Evolutionary conservation across 1,139 yeast species (phyloP).

Genomic region (Candida buenavistaensis): DNA sequence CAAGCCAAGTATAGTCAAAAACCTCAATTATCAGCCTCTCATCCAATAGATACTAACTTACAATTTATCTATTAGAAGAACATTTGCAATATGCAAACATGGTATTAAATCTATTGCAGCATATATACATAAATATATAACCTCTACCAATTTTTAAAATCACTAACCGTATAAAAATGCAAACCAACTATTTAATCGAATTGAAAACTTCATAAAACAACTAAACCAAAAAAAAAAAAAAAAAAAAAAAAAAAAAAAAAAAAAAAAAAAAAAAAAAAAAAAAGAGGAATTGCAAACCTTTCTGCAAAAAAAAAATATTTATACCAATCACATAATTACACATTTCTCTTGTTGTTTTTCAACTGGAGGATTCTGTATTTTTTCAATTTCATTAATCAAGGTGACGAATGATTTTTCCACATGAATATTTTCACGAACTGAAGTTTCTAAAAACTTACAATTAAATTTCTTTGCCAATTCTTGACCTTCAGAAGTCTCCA

Average conservation of each 20-base stretch:
- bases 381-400: slow-evolving; percentile 72
- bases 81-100: too few species aligned
- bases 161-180: neutral
- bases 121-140: neutral
- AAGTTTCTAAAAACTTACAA: slow-evolving; percentile 76
- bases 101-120: neutral
- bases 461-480: slow-evolving; percentile 60
- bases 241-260: neutral
- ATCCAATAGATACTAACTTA: slow-evolving; percentile 79
- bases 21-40: slow-evolving; percentile 84
- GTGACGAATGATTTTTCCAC: slow-evolving; percentile 64
- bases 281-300: too few species aligned
- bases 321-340: slow-evolving; percentile 28
- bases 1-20: slow-evolving; percentile 75
- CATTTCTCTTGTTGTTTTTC: slow-evolving; percentile 40
- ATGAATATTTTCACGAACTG: slow-evolving; percentile 75
- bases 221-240: too few species aligned
- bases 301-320: too few species aligned
- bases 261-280: neutral
- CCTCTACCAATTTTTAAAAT: neutral
- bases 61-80: slow-evolving; percentile 43
- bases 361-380: slow-evolving; percentile 51
- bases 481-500: slow-evolving; percentile 62
- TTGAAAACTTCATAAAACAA: neutral
- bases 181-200: neutral